Base-by-base conservation (phyloP, 805 yeast species). In the Suhomyces tanzawaensis region DNA sequence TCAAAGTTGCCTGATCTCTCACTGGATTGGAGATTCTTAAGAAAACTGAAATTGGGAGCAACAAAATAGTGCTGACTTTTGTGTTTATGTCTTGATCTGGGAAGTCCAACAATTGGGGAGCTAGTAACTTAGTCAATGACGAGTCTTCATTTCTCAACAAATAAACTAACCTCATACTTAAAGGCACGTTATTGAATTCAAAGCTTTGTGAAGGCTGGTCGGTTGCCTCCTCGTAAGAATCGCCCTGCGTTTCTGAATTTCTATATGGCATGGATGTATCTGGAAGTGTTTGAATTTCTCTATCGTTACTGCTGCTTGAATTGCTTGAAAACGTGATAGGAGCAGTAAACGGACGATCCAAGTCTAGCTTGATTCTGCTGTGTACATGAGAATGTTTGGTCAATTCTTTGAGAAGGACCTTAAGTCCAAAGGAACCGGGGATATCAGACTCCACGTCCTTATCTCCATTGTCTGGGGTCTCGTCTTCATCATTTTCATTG, bases 21-120 rank as follows among this genome's bases (percentile, higher is more conserved):
- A 67, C 69, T 1, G 72, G 72, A 9, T 51, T 57, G 8, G 68
- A 51, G 9, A 61, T 12, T 16, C 60, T 49, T 17, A 67, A 44
- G 4, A 63, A 13, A 4, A 58, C 23, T 3, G 54, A 40, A 2
- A 62, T 42, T 5, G 70, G 67, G 1, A 49, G 39, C 3, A 56
- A 39, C 3, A 52, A 11, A 3, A 52, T 25, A 4, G 38, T 37
- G 30, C 42, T 46, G 3, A 48, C n/a, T 36, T 53, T 51, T 24
- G 33, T 39, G 7, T 33, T n/a, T 1, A 42, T 8, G 11, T 36
- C 40, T 8, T 23, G 30, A 2, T 51, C 40, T 4, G 17, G 14
- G 17, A 53, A 51, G 11, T 39, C 42, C 3, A 36, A 18, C 17
- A 49, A 38, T 12, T 42, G 47, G 6, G 62, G 62, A 13, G 46